Conservation (phyloP, 1,139 yeast species). For the Magnusiomyces fungicola region DNA sequence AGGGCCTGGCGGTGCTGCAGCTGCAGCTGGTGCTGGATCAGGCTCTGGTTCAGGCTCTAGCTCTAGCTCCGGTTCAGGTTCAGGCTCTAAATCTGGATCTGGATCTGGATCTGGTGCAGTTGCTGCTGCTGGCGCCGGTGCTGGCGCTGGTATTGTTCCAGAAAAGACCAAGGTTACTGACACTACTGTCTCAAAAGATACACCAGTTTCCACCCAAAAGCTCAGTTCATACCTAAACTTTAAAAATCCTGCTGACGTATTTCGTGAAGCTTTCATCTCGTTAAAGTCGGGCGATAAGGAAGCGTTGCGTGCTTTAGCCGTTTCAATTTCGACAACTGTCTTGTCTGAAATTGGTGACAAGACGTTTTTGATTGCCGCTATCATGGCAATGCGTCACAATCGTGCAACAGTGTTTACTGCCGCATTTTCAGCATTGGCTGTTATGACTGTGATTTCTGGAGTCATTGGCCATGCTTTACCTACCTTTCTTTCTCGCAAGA, state of each 20-base stretch:
- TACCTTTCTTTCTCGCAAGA: constrained; percentile 64
- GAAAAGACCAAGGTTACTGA: too few relatives aligned
- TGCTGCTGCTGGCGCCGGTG: not conserved
- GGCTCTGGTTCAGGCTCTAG: not conserved
- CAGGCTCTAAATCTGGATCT: constrained; percentile 10
- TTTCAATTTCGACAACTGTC: constrained; percentile 58
- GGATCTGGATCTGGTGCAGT: constrained; percentile 7
- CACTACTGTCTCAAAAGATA: too few relatives aligned
- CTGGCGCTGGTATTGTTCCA: not conserved
- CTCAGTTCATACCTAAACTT: too few relatives aligned
- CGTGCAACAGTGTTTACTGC: constrained; percentile 77
- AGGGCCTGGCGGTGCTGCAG: not conserved
- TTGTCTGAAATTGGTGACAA: constrained; percentile 96
- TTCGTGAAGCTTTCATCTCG: too few relatives aligned
- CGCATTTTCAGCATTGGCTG: constrained; percentile 75
- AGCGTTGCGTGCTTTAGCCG: constrained; percentile 28
- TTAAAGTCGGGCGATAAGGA: too few relatives aligned
- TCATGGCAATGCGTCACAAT: constrained; percentile 95
- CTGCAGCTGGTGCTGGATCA: not conserved
- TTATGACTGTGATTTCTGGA: constrained; percentile 91
- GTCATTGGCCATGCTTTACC: constrained; percentile 90
- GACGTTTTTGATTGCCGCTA: constrained; percentile 91
- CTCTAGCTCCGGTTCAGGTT: constrained; percentile 8
- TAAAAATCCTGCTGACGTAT: too few relatives aligned
- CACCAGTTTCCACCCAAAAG: too few relatives aligned